Base-by-base conservation (phyloP, 768 basidiomycete species). In the Suillus weaverae region DNA sequence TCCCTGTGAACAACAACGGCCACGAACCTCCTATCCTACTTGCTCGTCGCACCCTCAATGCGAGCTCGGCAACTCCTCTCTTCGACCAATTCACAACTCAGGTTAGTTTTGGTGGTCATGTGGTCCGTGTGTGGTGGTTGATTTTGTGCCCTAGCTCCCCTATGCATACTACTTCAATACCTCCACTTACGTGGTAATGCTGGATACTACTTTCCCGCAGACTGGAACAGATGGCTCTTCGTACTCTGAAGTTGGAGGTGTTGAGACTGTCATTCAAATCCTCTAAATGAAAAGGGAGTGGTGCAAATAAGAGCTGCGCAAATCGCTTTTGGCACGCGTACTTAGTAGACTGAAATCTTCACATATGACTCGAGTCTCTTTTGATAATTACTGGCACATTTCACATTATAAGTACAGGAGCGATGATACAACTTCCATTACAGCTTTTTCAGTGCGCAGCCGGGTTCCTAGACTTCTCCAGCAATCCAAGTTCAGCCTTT, bases 401-500 rank as follows among this genome's bases (percentile, higher is more conserved):
- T 30, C 36, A 20, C 11, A 20, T 13, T 20, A 60, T 35, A 22
- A 38, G 35, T 33, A 48, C 33, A 62, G 11, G 33, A 57, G 35
- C 22, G 60, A 54, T n/a, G 20, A 33, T 38, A 33, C 35, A 61
- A 13, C 30, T 18, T 59, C 18, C 5, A 39, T 39, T 62, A 11
- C 18, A 39, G 26, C 50, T 32, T 39, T 26, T 62, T 62, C 26
- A 41, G 5, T 10, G 5, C 5, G 36, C 30, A 30, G 16, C 20
- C 10, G 18, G 1, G 10, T 51, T 46, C 16, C 46, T 32, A 59
- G 60, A 67, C 48, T 66, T 67, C 60, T 67, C 65, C 39, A 73
- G 46, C 20, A 41, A 30, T 32, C 59, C 68, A 63, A 92, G 71
- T 68, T 89, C 86, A 16, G 73, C 73, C 77, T 93, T 92, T 74